These are phyloP conservation scores for Colletotrichum chrysophilum DNA, from an alignment of 2,329 filamentous ascomycete genomes.

Conservation along the genomic window DNA sequence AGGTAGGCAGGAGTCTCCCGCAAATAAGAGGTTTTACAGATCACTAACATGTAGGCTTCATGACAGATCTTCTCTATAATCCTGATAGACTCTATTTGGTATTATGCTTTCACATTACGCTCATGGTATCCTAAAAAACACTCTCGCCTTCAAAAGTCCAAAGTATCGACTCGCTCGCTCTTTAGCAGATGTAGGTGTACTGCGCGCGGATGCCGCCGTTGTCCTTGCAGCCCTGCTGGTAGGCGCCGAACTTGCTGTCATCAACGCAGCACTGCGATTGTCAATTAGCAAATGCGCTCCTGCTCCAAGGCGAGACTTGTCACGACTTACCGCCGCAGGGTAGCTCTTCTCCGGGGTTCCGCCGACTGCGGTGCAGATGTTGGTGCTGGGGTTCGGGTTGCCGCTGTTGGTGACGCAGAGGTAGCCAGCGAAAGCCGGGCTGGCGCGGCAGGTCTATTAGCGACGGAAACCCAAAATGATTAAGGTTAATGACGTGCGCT, in stretches of 20 bases:
- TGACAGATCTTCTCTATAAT: not conserved
- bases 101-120: not conserved
- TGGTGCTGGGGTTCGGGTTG: not conserved
- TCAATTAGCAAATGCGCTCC: not conserved
- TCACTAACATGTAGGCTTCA: not conserved
- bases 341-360: not conserved
- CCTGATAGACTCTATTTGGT: not conserved
- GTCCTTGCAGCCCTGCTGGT: not conserved
- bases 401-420: not conserved
- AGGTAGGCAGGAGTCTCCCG: too few relatives aligned
- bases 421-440: not conserved
- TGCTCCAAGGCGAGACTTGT: too few relatives aligned
- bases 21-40: not conserved
- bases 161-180: not conserved
- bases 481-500: not conserved
- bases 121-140: not conserved
- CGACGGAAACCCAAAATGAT: not conserved
- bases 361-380: not conserved
- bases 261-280: not conserved
- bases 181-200: not conserved
- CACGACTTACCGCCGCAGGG: not conserved
- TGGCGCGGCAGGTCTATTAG: not conserved
- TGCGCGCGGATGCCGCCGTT: not conserved
- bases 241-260: not conserved
- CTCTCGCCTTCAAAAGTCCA: not conserved